phyloP scores from a whole-genome alignment of 2,329 filamentous ascomycete genomes.

The Chrysosporium queenslandicum region DNA sequence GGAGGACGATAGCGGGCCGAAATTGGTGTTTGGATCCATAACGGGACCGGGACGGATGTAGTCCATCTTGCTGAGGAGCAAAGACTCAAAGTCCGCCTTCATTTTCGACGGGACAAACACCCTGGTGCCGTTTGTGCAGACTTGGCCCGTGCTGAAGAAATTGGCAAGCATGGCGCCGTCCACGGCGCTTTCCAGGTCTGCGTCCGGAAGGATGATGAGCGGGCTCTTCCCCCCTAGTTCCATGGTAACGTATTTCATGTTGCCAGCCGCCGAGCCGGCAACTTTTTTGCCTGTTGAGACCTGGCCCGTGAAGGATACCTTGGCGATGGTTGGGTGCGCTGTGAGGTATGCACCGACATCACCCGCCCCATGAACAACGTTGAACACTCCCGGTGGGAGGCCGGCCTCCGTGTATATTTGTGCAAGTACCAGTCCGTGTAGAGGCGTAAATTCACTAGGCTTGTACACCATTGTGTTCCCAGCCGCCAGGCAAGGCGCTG shows the following conservation, averaged over 20 bases:
- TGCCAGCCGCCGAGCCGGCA: constrained; percentile 60
- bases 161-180: constrained; percentile 90
- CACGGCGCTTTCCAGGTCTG: constrained; percentile 67
- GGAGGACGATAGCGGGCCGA: constrained; percentile 69
- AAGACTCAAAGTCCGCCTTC: constrained; percentile 58
- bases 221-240: constrained; percentile 84
- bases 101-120: constrained; percentile 66
- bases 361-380: constrained; percentile 71
- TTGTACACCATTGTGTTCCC: constrained; percentile 90
- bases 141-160: constrained; percentile 83
- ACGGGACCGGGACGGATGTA: constrained; percentile 63
- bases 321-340: constrained; percentile 61
- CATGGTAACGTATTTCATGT: constrained; percentile 88
- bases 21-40: constrained; percentile 64
- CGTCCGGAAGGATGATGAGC: constrained; percentile 68
- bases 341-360: constrained; percentile 68
- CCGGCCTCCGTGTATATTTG: constrained; percentile 69
- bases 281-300: constrained; percentile 76
- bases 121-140: constrained; percentile 84
- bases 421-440: constrained; percentile 69
- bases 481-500: constrained; percentile 70
- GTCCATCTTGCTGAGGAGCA: constrained; percentile 58
- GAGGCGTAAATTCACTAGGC: constrained; percentile 73
- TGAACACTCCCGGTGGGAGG: constrained; percentile 73
- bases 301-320: constrained; percentile 84